A percentile compares a stretch with the other conserved stretches of the same genome.
phyloP scores from a whole-genome alignment of 352 stramenopile species.

The Phytophthora sansomeana region DNA sequence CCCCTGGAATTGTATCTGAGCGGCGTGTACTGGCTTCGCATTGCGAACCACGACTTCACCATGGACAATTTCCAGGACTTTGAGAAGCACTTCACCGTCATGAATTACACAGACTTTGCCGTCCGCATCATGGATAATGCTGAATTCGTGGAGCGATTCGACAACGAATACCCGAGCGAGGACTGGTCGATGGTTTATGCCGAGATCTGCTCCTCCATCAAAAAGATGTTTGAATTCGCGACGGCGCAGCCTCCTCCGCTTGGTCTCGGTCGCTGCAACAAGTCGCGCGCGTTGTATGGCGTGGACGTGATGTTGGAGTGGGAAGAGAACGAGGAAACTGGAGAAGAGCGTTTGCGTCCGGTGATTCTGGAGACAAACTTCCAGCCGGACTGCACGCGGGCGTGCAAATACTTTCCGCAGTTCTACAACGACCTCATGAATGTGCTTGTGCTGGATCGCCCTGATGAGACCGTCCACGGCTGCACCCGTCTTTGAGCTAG shows the following conservation, averaged over 20 bases:
- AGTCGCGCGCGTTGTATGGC: slow-evolving; percentile 62
- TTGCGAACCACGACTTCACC: slow-evolving; percentile 64
- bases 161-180: slow-evolving; percentile 58
- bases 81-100: slow-evolving; percentile 70
- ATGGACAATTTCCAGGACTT: slow-evolving; percentile 70
- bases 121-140: slow-evolving; percentile 64
- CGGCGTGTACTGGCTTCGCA: slow-evolving; percentile 60
- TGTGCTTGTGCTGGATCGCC: slow-evolving; percentile 54
- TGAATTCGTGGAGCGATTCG: slow-evolving; percentile 58
- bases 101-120: slow-evolving; percentile 63
- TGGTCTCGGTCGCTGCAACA: slow-evolving; percentile 57
- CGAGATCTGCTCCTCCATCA: slow-evolving; percentile 56
- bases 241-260: slow-evolving; percentile 51
- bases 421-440: slow-evolving; percentile 71
- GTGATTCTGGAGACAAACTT: slow-evolving; percentile 67
- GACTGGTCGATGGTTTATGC: slow-evolving; percentile 52
- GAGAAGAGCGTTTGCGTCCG: slow-evolving; percentile 48
- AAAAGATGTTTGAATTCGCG: slow-evolving; percentile 55
- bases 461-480: slow-evolving; percentile 51
- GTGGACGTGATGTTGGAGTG: slow-evolving; percentile 67
- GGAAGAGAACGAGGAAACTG: slow-evolving; percentile 44
- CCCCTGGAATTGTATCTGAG: slow-evolving; percentile 60
- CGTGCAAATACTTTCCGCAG: slow-evolving; percentile 61
- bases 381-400: slow-evolving; percentile 62
- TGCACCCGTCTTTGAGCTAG: slow-evolving; percentile 48